phyloP scores from a whole-genome alignment of 805 yeast species.

The Isabelozyma heimii region DNA sequence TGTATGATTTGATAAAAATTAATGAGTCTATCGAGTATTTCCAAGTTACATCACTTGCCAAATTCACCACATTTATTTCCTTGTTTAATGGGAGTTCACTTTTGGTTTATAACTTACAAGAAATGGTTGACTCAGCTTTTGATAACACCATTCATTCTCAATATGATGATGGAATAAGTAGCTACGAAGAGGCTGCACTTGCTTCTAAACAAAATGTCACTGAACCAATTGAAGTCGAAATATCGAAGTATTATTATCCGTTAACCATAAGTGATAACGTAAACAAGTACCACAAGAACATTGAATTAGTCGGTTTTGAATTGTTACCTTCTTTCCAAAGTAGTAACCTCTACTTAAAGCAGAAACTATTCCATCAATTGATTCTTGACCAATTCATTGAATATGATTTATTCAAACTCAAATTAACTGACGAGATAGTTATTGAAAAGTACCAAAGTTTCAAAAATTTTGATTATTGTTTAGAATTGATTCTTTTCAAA shows the following conservation, averaged over 20 bases:
- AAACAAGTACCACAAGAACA: slow-evolving; percentile 18
- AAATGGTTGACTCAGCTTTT: slow-evolving; percentile 19
- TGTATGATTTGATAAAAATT: slow-evolving; percentile 34
- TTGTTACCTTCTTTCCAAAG: slow-evolving; percentile 24
- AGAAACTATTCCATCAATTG: slow-evolving; percentile 36
- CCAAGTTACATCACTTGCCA: slow-evolving; percentile 18
- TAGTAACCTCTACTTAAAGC: slow-evolving; percentile 28
- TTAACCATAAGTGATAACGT: slow-evolving; percentile 12
- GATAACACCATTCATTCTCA: slow-evolving; percentile 12
- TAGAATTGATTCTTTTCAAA: slow-evolving; percentile 48
- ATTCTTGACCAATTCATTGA: slow-evolving; percentile 47
- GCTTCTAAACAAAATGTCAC: slow-evolving; percentile 5
- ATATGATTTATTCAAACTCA: slow-evolving; percentile 33
- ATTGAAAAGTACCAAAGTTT: slow-evolving; percentile 35
- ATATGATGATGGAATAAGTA: slow-evolving; percentile 15
- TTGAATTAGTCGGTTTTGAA: slow-evolving; percentile 44
- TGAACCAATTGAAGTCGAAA: slow-evolving; percentile 25
- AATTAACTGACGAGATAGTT: slow-evolving; percentile 13
- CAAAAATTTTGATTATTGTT: slow-evolving; percentile 45
- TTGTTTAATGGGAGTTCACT: slow-evolving; percentile 39
- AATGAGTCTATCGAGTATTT: slow-evolving; percentile 29
- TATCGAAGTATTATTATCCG: slow-evolving; percentile 23
- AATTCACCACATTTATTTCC: slow-evolving; percentile 15
- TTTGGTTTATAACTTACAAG: slow-evolving; percentile 23
- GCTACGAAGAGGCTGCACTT: slow-evolving; percentile 3